These are phyloP conservation scores for Durusdinium trenchii DNA, from an alignment of 73 alveolate species.

Conservation along the genomic window DNA sequence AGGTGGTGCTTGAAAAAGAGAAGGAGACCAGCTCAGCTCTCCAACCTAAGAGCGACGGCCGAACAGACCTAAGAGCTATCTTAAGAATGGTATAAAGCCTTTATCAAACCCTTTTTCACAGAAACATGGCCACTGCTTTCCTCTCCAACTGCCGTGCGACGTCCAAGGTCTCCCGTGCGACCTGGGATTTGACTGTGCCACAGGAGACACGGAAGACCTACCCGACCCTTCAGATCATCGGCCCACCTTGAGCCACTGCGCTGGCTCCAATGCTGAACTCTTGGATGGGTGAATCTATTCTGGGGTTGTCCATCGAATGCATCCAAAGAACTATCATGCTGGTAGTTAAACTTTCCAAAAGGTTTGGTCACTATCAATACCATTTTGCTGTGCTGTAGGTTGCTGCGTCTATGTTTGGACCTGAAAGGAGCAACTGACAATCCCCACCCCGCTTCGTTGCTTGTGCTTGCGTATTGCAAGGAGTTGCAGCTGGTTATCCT, in stretches of 20 bases:
- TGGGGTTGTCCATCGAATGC: neutral
- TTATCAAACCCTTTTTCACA: neutral
- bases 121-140: neutral
- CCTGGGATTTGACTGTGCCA: neutral
- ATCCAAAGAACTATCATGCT: neutral
- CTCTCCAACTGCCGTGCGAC: neutral
- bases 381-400: neutral
- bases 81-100: neutral
- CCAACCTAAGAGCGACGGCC: neutral
- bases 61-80: neutral
- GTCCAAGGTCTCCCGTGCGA: neutral
- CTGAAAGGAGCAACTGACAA: neutral
- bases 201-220: neutral
- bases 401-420: neutral
- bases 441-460: neutral
- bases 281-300: neutral
- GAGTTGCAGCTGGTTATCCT: slow-evolving; percentile 47
- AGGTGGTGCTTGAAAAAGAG: too few species aligned
- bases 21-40: neutral
- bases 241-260: neutral
- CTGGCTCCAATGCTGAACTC: neutral
- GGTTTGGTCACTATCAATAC: neutral
- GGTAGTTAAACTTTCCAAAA: neutral
- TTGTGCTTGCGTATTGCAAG: neutral
- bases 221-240: neutral